Percentiles rank a stretch among this genome's conserved stretches.
phyloP scores from a whole-genome alignment of 345 rosid genomes.

The Psidium friedrichsthalianum region DNA sequence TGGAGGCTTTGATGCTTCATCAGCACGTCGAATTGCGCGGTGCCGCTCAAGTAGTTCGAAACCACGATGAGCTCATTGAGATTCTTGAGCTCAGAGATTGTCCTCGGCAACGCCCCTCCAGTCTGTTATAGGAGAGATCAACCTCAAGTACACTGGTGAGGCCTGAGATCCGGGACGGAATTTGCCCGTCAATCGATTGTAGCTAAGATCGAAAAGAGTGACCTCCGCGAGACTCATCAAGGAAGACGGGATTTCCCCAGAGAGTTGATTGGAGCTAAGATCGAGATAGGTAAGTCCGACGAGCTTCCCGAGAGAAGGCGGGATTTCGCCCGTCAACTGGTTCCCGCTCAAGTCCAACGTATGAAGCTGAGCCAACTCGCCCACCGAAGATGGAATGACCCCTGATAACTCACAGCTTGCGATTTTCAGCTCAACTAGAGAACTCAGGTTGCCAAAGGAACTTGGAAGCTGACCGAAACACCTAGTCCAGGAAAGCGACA shows the following conservation, averaged over 20 bases:
- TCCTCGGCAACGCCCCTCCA: background rate
- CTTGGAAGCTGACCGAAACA: background rate
- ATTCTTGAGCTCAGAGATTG: background rate
- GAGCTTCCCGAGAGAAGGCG: background rate
- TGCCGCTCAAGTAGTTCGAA: background rate
- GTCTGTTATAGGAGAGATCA: background rate
- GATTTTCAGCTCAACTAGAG: background rate
- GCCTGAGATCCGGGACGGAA: conserved; percentile 2
- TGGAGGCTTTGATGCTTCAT: background rate
- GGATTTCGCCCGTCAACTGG: background rate
- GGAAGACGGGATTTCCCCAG: background rate
- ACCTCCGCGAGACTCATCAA: background rate
- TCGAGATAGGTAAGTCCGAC: background rate
- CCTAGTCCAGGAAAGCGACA: background rate
- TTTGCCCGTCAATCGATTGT: conserved; percentile 5
- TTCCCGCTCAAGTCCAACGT: background rate
- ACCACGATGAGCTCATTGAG: background rate
- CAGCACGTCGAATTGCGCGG: background rate
- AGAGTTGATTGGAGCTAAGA: background rate
- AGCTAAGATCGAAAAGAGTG: background rate
- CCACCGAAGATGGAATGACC: background rate
- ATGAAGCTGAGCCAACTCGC: background rate
- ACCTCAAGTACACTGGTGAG: background rate
- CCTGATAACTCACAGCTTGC: background rate
- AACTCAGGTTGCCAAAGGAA: background rate